phyloP scores from a whole-genome alignment of 2,329 filamentous ascomycete genomes.

The Scytalidium sp. region DNA sequence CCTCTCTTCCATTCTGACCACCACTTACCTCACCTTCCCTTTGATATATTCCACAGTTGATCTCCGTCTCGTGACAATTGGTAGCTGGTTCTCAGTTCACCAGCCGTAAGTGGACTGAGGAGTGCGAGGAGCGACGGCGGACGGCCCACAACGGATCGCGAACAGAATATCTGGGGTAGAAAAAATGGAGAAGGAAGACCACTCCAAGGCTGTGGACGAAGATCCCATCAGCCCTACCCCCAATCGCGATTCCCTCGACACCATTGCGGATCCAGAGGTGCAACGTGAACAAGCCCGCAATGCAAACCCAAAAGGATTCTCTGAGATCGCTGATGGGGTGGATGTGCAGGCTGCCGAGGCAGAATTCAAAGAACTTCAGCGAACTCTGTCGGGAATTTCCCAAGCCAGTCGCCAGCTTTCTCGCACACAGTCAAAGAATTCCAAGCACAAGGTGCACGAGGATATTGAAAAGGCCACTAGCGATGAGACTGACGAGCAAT shows the following conservation, averaged over 20 bases:
- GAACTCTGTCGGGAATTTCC: slow-evolving; percentile 56
- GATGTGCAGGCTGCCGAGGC: slow-evolving; percentile 61
- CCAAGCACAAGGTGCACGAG: slow-evolving; percentile 19
- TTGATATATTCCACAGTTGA: too few relatives aligned
- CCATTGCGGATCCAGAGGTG: slow-evolving; percentile 21
- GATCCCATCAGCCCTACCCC: neutral
- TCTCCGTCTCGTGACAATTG: too few relatives aligned
- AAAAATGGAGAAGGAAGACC: neutral
- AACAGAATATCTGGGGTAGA: neutral
- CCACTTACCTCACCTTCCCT: too few relatives aligned
- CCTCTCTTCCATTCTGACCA: too few relatives aligned
- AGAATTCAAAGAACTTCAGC: slow-evolving; percentile 67
- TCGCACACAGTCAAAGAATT: slow-evolving; percentile 39
- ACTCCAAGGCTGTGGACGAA: neutral
- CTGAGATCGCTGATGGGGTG: slow-evolving; percentile 36
- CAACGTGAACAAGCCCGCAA: slow-evolving; percentile 24
- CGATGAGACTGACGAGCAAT: slow-evolving; percentile 50
- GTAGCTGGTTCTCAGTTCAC: too few relatives aligned
- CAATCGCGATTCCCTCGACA: neutral
- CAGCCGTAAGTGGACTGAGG: too few relatives aligned
- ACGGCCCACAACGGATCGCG: neutral
- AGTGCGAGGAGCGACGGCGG: neutral
- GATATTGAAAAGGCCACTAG: slow-evolving; percentile 61
- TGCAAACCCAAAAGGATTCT: slow-evolving; percentile 45
- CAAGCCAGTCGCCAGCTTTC: slow-evolving; percentile 49